Conservation (phyloP, 805 yeast species). For the Candida broadrunensis region DNA sequence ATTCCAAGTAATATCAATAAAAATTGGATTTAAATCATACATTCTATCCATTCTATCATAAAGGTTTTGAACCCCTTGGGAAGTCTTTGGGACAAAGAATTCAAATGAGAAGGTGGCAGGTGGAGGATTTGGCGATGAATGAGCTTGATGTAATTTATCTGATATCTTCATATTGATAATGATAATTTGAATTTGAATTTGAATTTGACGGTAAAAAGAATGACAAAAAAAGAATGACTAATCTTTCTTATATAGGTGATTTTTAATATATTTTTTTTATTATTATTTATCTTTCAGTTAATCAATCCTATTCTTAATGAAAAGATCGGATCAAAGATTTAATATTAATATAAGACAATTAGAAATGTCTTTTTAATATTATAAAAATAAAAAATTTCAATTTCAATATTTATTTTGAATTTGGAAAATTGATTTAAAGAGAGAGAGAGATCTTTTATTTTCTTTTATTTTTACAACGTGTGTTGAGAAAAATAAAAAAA, state of each 20-base stretch:
- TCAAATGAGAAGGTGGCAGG: constrained; percentile 88
- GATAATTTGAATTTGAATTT: too few species aligned
- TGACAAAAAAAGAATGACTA: not conserved
- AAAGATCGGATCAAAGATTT: constrained; percentile 1
- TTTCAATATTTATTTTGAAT: too few species aligned
- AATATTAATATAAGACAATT: too few species aligned
- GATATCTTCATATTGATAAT: constrained; percentile 36
- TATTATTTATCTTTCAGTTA: too few species aligned
- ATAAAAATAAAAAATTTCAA: too few species aligned
- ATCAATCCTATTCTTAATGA: not conserved
- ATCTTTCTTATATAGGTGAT: not conserved
- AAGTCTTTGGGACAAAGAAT: constrained; percentile 95
- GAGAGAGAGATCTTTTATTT: too few species aligned
- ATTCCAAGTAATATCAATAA: constrained; percentile 97
- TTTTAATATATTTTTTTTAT: too few species aligned
- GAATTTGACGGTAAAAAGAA: too few species aligned
- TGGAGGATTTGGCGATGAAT: constrained; percentile 34
- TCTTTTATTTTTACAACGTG: too few species aligned
- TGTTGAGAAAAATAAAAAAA: too few species aligned
- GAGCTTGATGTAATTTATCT: constrained; percentile 42
- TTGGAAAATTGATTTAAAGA: too few species aligned
- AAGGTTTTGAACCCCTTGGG: constrained; percentile 93
- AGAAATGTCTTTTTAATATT: too few species aligned
- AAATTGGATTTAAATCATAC: constrained; percentile 88
- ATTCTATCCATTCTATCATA: constrained; percentile 97